phyloP scores from a whole-genome alignment of 306 rosid species.

The Vicia faba region DNA sequence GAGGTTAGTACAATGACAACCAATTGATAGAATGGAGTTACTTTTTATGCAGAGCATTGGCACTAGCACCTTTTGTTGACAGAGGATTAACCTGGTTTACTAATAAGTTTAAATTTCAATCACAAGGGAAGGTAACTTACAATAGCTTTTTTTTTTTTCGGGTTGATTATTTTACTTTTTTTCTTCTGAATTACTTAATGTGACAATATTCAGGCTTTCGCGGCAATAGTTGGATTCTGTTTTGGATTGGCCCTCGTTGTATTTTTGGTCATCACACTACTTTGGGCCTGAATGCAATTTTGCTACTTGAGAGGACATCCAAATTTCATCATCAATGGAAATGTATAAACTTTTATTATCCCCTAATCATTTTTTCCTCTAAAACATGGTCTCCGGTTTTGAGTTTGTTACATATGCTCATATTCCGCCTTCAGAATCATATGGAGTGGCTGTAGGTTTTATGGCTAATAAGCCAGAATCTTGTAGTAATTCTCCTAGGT shows the following conservation, averaged over 20 bases:
- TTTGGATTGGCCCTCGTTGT: slow-evolving; percentile 68
- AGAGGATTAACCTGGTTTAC: slow-evolving; percentile 85
- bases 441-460: too few relatives aligned
- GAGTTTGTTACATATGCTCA: not conserved
- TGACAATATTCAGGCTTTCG: slow-evolving; percentile 63
- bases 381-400: not conserved
- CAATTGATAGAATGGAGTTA: slow-evolving; percentile 28
- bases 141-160: not conserved
- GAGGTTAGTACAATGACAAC: slow-evolving; percentile 5
- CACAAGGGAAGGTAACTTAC: slow-evolving; percentile 68
- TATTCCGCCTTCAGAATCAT: not conserved
- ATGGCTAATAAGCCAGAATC: too few relatives aligned
- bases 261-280: slow-evolving; percentile 69
- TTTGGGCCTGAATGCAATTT: slow-evolving; percentile 60
- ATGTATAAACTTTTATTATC: slow-evolving; percentile 1
- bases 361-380: not conserved
- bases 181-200: slow-evolving; percentile 18
- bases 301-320: slow-evolving; percentile 11
- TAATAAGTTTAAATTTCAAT: slow-evolving; percentile 66
- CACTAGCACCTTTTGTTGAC: slow-evolving; percentile 81
- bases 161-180: not conserved
- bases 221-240: slow-evolving; percentile 67
- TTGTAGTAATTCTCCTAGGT: too few relatives aligned
- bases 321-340: slow-evolving; percentile 10
- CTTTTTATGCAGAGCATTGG: slow-evolving; percentile 73